Conservation (phyloP, 2,329 filamentous ascomycete species). For the Cercospora nicotianae region DNA sequence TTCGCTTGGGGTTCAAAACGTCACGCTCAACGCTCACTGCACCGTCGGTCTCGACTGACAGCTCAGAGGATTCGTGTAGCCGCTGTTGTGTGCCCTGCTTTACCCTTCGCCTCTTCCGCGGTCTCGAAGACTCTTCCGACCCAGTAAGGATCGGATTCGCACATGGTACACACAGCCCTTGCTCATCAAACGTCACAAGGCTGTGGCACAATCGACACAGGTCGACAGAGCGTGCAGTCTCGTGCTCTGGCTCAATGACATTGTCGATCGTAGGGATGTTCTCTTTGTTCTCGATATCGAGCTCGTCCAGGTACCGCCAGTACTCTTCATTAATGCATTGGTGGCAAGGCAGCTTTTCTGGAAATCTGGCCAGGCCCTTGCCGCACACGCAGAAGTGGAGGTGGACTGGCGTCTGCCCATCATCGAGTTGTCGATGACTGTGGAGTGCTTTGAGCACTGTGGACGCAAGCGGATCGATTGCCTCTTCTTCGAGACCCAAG, state of each 20-base stretch:
- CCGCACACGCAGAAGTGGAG: constrained; percentile 9
- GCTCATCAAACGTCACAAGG: constrained; percentile 2
- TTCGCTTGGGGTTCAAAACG: not conserved
- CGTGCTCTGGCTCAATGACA: not conserved
- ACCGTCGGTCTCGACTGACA: not conserved
- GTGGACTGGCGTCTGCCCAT: not conserved
- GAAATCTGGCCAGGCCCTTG: not conserved
- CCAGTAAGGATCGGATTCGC: constrained; percentile 9
- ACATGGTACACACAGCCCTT: constrained; percentile 1
- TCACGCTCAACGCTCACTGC: not conserved
- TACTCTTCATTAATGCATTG: constrained; percentile 5
- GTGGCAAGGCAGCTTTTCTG: not conserved
- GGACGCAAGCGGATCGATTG: not conserved
- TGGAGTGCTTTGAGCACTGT: not conserved
- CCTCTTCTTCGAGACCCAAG: not conserved
- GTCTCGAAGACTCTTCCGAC: not conserved
- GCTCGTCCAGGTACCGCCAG: not conserved
- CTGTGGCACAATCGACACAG: not conserved
- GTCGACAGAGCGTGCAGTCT: not conserved
- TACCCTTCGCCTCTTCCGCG: not conserved
- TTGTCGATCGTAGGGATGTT: not conserved
- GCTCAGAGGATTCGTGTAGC: not conserved
- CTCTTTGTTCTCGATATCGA: not conserved
- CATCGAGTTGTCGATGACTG: not conserved
- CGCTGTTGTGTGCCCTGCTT: not conserved